These are phyloP conservation scores for Colletotrichum sp. DNA, from an alignment of 2,329 filamentous ascomycete species.

Conservation along the genomic window DNA sequence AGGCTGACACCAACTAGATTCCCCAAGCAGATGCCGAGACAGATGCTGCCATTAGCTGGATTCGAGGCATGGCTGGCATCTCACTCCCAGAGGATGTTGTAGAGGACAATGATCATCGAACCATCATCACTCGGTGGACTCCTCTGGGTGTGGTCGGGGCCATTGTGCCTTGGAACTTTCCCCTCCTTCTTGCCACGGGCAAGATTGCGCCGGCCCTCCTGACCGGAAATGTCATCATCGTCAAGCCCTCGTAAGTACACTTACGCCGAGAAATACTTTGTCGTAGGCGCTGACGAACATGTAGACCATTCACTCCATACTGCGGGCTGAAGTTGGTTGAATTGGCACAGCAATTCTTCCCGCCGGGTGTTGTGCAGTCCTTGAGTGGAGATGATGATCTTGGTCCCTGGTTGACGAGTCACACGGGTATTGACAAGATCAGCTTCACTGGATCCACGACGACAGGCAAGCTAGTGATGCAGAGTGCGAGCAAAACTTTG, in stretches of 20 bases:
- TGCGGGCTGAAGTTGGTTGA: slow-evolving; percentile 65
- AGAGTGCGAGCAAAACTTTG: background rate
- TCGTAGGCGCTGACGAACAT: background rate
- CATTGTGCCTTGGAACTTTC: slow-evolving; percentile 64
- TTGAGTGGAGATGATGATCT: slow-evolving; percentile 66
- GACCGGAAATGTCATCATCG: slow-evolving; percentile 60
- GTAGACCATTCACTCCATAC: slow-evolving; percentile 59
- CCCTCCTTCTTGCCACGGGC: slow-evolving; percentile 53
- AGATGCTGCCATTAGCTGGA: slow-evolving; percentile 28
- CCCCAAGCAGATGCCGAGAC: slow-evolving; percentile 21
- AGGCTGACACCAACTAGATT: background rate
- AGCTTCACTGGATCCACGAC: background rate
- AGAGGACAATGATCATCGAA: slow-evolving; percentile 39
- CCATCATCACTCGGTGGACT: slow-evolving; percentile 36
- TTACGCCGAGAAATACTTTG: background rate
- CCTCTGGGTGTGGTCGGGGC: slow-evolving; percentile 44
- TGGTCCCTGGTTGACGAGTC: slow-evolving; percentile 54
- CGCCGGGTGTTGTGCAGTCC: slow-evolving; percentile 66
- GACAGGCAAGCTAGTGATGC: background rate
- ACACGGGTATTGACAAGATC: background rate
- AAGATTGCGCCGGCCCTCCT: slow-evolving; percentile 64
- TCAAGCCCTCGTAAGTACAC: slow-evolving; percentile 53
- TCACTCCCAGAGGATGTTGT: slow-evolving; percentile 42
- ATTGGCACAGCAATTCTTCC: slow-evolving; percentile 61
- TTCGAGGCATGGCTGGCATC: slow-evolving; percentile 32